Conservation (phyloP, 192 early-diverging fungal genomes). For the Obelidium mucronatum region DNA sequence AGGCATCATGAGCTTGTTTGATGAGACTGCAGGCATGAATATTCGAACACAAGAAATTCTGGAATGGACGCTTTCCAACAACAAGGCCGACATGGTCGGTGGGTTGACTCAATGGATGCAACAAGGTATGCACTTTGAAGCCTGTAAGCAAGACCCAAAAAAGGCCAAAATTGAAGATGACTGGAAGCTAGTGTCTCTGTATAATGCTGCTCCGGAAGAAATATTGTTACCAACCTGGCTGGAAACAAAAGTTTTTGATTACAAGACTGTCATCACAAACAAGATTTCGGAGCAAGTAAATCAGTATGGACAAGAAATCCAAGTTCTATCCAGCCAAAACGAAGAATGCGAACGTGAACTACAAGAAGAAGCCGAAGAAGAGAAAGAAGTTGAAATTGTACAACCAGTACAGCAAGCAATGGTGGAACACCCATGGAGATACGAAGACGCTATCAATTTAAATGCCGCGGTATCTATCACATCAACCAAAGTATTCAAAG, state of each 20-base stretch:
- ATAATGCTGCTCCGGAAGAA: background rate
- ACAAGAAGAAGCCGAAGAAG: background rate
- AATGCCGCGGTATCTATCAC: background rate
- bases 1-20: background rate
- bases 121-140: conserved; percentile 10
- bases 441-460: background rate
- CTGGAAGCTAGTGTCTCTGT: background rate
- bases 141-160: background rate
- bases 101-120: conserved; percentile 16
- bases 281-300: background rate
- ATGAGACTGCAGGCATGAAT: background rate
- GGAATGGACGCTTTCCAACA: background rate
- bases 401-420: background rate
- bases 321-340: background rate
- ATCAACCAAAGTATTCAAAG: background rate
- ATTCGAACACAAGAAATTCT: background rate
- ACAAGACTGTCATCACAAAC: background rate
- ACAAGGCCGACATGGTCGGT: conserved; percentile 1
- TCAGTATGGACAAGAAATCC: background rate
- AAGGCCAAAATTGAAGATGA: background rate
- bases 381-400: background rate
- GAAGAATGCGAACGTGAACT: conserved; percentile 19
- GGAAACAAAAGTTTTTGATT: background rate
- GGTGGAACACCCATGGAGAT: background rate
- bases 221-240: background rate